Evolutionary conservation across 441 rosid species (phyloP), one percentile per base, ranked within the genome.

Genomic region (Erysimum cheiri): DNA sequence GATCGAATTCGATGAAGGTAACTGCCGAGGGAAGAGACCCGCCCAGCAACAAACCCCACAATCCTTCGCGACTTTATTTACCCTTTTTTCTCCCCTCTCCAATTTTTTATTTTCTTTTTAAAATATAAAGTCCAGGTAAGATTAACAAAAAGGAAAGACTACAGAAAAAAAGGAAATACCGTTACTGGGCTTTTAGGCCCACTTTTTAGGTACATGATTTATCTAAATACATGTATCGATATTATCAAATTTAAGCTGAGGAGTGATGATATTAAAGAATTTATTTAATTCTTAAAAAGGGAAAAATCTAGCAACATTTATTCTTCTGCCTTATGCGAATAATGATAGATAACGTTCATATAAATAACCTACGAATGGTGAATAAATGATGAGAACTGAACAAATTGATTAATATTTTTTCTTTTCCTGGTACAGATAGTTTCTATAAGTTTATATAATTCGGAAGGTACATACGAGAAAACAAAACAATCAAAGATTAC

Each of bases 11-110:
- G 74, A 53, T 29, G 82, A 74, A 55, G 66, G 77, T 72, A 72
- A 60, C 80, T 55, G 77, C 69, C 73, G 77, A 44, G 80, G 75
- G 72, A 77, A 77, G 60, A 70, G 72, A 76, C 76, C 76, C 80
- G 75, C 76, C 80, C 71, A 64, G 68, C 69, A 70, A 76, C 76
- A 63, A 62, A 69, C 78, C 78, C 79, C 61, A 69, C 54, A 75
- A 75, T 64, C 50, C 70, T 60, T 40, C 49, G 36, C 67, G 59
- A 64, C 11, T 0, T 22, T 53, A 8, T 70, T 64, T 52, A 13
- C 36, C 72, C 1, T 22, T 22, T 22, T 22, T 22, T 32, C 41
- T 28, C 26, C 14, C 9, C 0, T 60, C 29, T 22, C 24, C 24
- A 22, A 19, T 39, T 12, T 1, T 32, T 31, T 43, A 0, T 19